A percentile compares a stretch with the other conserved stretches of the same genome.
phyloP scores from a whole-genome alignment of 1,284 basidiomycete genomes.

The Heterobasidion occidentale region DNA sequence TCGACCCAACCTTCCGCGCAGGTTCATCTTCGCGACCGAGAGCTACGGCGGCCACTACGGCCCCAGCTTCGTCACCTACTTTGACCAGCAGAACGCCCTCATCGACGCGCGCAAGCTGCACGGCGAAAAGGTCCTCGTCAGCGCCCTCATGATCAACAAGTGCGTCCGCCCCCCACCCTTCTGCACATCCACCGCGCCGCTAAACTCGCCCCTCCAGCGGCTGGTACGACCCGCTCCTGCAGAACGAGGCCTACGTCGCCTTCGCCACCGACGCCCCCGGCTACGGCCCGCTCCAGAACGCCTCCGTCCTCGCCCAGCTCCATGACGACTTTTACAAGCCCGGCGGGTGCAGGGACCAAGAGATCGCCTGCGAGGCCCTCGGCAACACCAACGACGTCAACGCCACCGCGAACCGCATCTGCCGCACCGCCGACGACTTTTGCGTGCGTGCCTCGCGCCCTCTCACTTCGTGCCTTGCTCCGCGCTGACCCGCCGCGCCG shows the following conservation, averaged over 20 bases:
- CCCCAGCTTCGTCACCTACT: conserved; percentile 55
- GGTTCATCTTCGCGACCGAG: conserved; percentile 40
- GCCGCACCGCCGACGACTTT: conserved; percentile 26
- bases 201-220: conserved; percentile 45
- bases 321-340: conserved; percentile 38
- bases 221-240: conserved; percentile 60
- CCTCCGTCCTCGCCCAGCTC: conserved; percentile 27
- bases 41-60: conserved; percentile 68
- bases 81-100: conserved; percentile 55
- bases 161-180: background rate
- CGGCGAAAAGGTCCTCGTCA: conserved; percentile 31
- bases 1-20: conserved; percentile 12
- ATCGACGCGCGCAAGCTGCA: conserved; percentile 34
- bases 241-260: conserved; percentile 50
- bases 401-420: conserved; percentile 36
- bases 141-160: conserved; percentile 33
- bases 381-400: conserved; percentile 33
- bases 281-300: background rate
- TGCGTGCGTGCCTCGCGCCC: background rate
- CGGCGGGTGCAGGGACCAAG: conserved; percentile 44
- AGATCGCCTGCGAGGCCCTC: conserved; percentile 45
- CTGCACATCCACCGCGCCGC: background rate
- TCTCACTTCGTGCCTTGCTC: background rate
- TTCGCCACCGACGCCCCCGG: conserved; percentile 29
- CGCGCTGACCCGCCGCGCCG: background rate